phyloP scores from a whole-genome alignment of 2,329 filamentous ascomycete species.

The Venturia asperata region DNA sequence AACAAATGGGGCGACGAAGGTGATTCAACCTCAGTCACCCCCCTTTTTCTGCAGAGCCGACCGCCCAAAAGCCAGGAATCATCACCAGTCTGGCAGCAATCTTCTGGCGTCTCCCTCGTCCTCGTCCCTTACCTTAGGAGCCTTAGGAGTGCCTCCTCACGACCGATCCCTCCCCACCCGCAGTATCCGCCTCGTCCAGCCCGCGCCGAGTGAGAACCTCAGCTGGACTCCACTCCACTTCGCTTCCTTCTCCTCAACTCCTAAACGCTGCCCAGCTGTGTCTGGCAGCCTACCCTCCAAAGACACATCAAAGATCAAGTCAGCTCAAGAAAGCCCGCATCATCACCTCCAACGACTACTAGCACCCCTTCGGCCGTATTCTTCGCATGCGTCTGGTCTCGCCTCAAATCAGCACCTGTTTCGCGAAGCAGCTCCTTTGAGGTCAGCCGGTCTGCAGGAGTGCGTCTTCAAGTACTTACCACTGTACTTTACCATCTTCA shows the following conservation, averaged over 20 bases:
- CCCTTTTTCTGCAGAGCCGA: background rate
- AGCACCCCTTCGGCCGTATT: background rate
- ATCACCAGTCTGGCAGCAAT: background rate
- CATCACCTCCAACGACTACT: background rate
- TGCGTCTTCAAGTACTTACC: background rate
- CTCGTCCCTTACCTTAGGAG: background rate
- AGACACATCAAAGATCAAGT: background rate
- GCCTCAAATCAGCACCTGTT: background rate
- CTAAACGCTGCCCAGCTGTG: background rate
- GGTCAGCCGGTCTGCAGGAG: slow-evolving; percentile 20
- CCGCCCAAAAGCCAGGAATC: background rate
- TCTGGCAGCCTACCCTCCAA: background rate
- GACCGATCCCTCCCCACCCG: background rate
- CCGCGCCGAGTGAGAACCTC: background rate
- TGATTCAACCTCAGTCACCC: background rate
- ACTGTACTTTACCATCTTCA: slow-evolving; percentile 7
- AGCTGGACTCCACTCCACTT: background rate
- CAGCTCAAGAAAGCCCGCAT: background rate
- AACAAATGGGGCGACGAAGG: background rate
- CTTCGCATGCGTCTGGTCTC: background rate
- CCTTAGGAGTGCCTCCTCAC: background rate
- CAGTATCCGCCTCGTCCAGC: background rate
- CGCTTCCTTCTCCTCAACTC: background rate
- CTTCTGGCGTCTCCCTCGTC: background rate
- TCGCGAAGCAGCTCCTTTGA: slow-evolving; percentile 19